phyloP scores from a whole-genome alignment of 805 yeast species.

The Maudiozyma pseudohumilis region DNA sequence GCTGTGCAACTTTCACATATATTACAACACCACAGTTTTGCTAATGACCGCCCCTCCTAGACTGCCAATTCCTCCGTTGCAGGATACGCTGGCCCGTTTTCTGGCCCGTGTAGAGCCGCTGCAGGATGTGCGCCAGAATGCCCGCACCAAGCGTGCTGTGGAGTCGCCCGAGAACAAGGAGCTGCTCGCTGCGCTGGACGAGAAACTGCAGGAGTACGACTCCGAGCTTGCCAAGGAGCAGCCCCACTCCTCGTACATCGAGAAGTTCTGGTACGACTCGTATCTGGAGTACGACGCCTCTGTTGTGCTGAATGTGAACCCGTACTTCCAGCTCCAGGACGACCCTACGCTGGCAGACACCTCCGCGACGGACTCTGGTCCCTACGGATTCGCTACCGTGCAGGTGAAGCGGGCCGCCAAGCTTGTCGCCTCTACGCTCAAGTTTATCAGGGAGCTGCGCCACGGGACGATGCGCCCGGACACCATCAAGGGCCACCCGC shows the following conservation, averaged over 20 bases:
- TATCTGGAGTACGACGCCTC: constrained; percentile 81
- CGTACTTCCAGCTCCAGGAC: constrained; percentile 82
- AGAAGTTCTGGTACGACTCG: constrained; percentile 91
- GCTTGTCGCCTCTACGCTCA: constrained; percentile 62
- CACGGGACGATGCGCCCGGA: constrained; percentile 68
- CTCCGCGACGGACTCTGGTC: constrained; percentile 18
- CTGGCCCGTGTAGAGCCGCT: constrained; percentile 63
- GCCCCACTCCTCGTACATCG: constrained; percentile 69
- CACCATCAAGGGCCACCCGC: constrained; percentile 47
- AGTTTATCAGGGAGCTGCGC: constrained; percentile 72
- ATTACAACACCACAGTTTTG: no score
- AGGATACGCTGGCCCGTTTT: constrained; percentile 57
- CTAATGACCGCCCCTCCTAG: constrained; percentile 12
- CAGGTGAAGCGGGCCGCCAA: constrained; percentile 79
- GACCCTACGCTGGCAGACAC: constrained; percentile 56
- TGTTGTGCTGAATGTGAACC: constrained; percentile 85
- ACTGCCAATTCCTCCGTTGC: constrained; percentile 71
- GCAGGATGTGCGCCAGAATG: constrained; percentile 68
- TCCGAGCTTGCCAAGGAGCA: constrained; percentile 51
- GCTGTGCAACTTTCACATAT: no score
- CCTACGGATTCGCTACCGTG: constrained; percentile 28
- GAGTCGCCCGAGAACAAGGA: constrained; percentile 17
- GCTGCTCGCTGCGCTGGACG: constrained; percentile 43
- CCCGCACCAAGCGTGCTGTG: constrained; percentile 44
- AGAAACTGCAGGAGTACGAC: constrained; percentile 51